Conservation (phyloP, 163 green algal genomes). For the Scenedesmus sp. region DNA sequence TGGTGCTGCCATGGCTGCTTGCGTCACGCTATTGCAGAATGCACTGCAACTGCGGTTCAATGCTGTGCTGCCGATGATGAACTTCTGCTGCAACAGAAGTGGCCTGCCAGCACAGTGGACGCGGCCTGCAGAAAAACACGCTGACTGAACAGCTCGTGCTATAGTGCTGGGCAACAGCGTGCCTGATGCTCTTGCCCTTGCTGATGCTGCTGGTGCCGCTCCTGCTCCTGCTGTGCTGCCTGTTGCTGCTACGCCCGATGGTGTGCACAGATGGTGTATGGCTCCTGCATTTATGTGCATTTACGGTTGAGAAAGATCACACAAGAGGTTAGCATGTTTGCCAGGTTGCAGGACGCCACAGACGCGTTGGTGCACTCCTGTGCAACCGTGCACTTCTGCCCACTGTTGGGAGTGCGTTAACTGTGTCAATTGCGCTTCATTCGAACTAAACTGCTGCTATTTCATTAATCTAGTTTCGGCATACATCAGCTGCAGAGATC, state of each 20-base stretch:
- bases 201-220: slow-evolving; percentile 9
- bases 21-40: background rate
- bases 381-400: background rate
- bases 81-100: background rate
- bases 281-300: too few species aligned
- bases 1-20: background rate
- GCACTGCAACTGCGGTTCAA: background rate
- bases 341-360: background rate
- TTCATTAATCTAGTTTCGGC: too few species aligned
- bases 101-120: background rate
- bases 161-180: background rate
- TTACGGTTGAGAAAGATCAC: too few species aligned
- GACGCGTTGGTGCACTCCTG: background rate
- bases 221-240: background rate
- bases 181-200: background rate
- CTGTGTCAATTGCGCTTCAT: background rate
- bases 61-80: background rate
- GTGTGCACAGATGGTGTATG: background rate
- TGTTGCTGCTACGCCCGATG: background rate
- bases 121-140: too few species aligned
- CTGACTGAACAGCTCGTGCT: too few species aligned
- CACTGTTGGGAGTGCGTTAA: background rate
- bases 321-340: too few species aligned
- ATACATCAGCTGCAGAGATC: background rate
- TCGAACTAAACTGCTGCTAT: too few species aligned